These are phyloP conservation scores for Penicillium flavigenum DNA, from an alignment of 495 filamentous ascomycete genomes.

Conservation along the genomic window DNA sequence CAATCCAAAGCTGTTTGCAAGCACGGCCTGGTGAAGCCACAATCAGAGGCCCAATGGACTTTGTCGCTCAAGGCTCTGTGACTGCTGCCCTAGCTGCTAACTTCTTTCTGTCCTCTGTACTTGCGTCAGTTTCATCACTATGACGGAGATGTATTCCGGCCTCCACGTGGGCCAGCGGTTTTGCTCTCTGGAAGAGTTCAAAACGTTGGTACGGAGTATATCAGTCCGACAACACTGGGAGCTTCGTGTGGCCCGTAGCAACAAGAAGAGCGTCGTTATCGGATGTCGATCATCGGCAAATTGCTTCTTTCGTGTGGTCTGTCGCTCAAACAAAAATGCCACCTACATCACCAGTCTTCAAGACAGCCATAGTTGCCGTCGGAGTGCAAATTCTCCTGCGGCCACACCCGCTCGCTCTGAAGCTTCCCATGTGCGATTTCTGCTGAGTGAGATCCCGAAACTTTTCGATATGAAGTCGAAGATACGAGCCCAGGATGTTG, in stretches of 20 bases:
- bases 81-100: constrained; percentile 23
- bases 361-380: constrained; percentile 45
- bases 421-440: constrained; percentile 49
- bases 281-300: constrained; percentile 44
- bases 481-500: constrained; percentile 44
- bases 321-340: constrained; percentile 48
- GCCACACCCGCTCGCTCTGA: constrained; percentile 46
- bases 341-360: constrained; percentile 50
- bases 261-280: constrained; percentile 50
- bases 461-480: constrained; percentile 45
- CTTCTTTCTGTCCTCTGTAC: constrained; percentile 18
- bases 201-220: constrained; percentile 44
- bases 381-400: constrained; percentile 33
- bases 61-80: constrained; percentile 21
- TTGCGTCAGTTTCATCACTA: constrained; percentile 21
- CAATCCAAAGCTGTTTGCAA: constrained; percentile 15
- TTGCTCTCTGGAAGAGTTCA: constrained; percentile 46
- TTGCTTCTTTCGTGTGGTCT: constrained; percentile 49
- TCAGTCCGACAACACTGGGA: constrained; percentile 51
- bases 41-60: constrained; percentile 22
- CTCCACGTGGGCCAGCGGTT: constrained; percentile 49
- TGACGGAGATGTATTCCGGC: constrained; percentile 48
- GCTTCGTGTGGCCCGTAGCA: constrained; percentile 46
- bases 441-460: constrained; percentile 47
- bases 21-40: constrained; percentile 14